Evolutionary conservation across 306 rosid genomes (phyloP).

Genomic region (Casuarina cunninghamiana): DNA sequence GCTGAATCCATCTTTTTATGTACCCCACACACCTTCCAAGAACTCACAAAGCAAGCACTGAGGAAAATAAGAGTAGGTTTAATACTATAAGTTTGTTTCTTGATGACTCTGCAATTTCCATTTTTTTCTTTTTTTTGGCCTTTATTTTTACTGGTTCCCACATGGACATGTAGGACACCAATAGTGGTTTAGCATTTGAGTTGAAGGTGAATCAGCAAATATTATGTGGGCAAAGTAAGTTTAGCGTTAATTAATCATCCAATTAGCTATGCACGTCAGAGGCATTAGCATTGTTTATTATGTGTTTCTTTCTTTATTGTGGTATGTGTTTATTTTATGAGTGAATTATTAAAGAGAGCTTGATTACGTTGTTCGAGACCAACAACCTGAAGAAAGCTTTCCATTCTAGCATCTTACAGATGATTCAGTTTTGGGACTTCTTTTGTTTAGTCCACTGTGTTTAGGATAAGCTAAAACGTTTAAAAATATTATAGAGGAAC

Average conservation of each 20-base stretch:
- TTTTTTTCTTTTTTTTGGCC: too few species aligned
- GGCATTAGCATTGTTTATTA: neutral
- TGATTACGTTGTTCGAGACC: neutral
- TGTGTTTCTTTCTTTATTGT: neutral
- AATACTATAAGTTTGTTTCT: too few species aligned
- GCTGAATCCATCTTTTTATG: neutral
- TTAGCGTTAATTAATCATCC: neutral
- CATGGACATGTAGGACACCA: neutral
- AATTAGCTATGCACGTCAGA: neutral
- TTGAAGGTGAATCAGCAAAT: neutral
- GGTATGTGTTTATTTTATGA: neutral
- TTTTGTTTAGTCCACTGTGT: too few species aligned
- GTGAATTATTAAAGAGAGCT: neutral
- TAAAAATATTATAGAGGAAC: too few species aligned
- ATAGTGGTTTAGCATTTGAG: neutral
- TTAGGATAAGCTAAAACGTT: too few species aligned
- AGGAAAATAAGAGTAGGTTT: too few species aligned
- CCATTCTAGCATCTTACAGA: too few species aligned
- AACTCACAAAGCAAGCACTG: too few species aligned
- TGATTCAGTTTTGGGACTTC: too few species aligned
- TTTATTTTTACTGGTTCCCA: too few species aligned
- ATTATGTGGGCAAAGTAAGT: neutral
- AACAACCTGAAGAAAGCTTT: too few species aligned
- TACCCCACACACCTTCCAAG: neutral
- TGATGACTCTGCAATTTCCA: neutral